phyloP scores from a whole-genome alignment of 768 basidiomycete genomes.

The Macrocybe gigantea region DNA sequence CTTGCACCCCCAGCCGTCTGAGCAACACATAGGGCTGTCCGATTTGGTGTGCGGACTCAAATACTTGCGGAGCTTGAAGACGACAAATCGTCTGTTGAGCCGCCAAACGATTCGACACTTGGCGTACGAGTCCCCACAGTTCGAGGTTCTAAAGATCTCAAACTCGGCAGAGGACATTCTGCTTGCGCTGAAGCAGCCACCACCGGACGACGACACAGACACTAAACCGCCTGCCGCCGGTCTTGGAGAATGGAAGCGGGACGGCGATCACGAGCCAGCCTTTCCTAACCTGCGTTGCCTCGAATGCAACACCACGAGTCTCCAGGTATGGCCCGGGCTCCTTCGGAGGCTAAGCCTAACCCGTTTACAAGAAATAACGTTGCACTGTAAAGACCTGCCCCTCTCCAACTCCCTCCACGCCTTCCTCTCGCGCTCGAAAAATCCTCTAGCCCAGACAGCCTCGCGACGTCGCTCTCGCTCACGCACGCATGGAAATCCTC shows the following conservation, averaged over 20 bases:
- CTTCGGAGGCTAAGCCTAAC: not conserved
- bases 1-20: too few species aligned
- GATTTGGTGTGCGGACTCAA: too few species aligned
- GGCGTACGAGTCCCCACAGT: too few species aligned
- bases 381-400: not conserved
- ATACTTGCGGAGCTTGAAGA: too few species aligned
- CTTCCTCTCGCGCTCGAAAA: constrained; percentile 1
- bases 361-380: not conserved
- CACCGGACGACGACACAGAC: not conserved
- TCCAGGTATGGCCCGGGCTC: not conserved
- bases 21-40: too few species aligned
- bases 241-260: not conserved
- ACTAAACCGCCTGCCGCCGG: not conserved
- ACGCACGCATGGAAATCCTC: not conserved
- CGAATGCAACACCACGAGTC: not conserved
- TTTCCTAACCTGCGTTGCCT: not conserved
- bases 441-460: not conserved
- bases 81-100: too few species aligned
- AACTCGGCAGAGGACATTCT: too few species aligned
- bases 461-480: not conserved
- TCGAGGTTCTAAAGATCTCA: too few species aligned
- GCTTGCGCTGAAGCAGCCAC: too few species aligned
- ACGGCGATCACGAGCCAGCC: not conserved
- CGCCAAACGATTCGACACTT: too few species aligned
- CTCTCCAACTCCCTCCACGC: not conserved